A percentile compares a stretch with the other conserved stretches of the same genome.
Conservation (phyloP, 345 rosid species). For the Dovyalis caffra region DNA sequence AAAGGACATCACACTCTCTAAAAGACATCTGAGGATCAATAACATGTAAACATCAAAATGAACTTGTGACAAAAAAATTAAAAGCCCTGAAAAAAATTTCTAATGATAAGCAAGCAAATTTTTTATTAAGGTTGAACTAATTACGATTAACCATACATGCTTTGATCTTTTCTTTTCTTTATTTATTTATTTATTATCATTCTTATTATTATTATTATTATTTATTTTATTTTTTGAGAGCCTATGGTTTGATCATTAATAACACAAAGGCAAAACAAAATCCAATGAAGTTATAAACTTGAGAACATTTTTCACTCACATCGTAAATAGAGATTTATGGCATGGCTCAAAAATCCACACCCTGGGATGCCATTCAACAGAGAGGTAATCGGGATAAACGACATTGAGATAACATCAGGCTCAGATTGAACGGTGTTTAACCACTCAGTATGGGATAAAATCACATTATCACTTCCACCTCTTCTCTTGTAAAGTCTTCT, state of each 20-base stretch:
- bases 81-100: not conserved
- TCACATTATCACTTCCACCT: constrained; percentile 73
- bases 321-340: constrained; percentile 89
- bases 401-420: constrained; percentile 91
- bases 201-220: too few relatives aligned
- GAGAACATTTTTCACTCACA: constrained; percentile 51
- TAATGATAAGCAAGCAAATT: too few relatives aligned
- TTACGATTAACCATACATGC: not conserved
- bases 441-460: constrained; percentile 77
- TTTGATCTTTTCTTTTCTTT: too few relatives aligned
- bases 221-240: too few relatives aligned
- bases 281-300: constrained; percentile 3
- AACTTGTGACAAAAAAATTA: too few relatives aligned
- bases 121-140: not conserved
- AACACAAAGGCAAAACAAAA: not conserved
- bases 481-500: constrained; percentile 74
- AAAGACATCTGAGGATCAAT: not conserved
- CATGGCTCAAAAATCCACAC: constrained; percentile 92
- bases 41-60: not conserved
- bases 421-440: constrained; percentile 78
- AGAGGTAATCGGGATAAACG: constrained; percentile 89
- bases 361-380: constrained; percentile 91
- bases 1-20: not conserved
- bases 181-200: too few relatives aligned
- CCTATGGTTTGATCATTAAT: not conserved